These are phyloP conservation scores for Venturia asperata DNA, from an alignment of 2,329 filamentous ascomycete genomes.

Conservation along the genomic window DNA sequence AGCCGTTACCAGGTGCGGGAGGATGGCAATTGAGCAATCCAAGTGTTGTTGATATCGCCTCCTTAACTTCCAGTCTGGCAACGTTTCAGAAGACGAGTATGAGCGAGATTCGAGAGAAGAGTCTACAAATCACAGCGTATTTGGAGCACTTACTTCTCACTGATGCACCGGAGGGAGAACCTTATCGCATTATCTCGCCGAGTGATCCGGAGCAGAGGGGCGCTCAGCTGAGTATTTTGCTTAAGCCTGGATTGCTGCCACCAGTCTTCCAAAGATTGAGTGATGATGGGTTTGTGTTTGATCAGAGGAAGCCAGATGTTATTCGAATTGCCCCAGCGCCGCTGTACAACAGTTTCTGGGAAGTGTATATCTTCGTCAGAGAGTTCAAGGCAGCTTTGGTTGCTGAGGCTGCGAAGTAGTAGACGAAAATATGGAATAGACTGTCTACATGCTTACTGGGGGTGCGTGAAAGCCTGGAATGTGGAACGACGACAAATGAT, in stretches of 20 bases:
- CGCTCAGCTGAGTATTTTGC: constrained; percentile 62
- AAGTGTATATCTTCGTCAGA: neutral
- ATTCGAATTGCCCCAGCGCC: constrained; percentile 21
- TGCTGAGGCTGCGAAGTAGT: neutral
- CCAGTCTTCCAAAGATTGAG: constrained; percentile 16
- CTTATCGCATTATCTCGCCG: constrained; percentile 53
- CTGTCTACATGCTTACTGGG: neutral
- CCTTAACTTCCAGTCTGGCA: constrained; percentile 55
- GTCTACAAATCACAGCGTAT: constrained; percentile 59
- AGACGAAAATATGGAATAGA: neutral
- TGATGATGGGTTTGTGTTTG: constrained; percentile 19
- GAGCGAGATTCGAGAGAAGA: constrained; percentile 55
- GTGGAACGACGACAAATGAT: neutral
- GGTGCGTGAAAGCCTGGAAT: neutral
- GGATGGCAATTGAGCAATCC: constrained; percentile 69
- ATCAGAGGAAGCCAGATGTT: constrained; percentile 20
- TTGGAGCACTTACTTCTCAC: constrained; percentile 54
- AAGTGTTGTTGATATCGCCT: constrained; percentile 59
- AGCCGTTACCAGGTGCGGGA: constrained; percentile 58
- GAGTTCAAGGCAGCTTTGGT: neutral
- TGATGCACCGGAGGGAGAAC: constrained; percentile 17
- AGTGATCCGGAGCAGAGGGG: constrained; percentile 53
- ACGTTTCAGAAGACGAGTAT: constrained; percentile 60
- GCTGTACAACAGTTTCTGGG: constrained; percentile 19
- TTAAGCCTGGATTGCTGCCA: constrained; percentile 30